phyloP scores from a whole-genome alignment of 306 rosid genomes.

The Vigna reflexopilosa region DNA sequence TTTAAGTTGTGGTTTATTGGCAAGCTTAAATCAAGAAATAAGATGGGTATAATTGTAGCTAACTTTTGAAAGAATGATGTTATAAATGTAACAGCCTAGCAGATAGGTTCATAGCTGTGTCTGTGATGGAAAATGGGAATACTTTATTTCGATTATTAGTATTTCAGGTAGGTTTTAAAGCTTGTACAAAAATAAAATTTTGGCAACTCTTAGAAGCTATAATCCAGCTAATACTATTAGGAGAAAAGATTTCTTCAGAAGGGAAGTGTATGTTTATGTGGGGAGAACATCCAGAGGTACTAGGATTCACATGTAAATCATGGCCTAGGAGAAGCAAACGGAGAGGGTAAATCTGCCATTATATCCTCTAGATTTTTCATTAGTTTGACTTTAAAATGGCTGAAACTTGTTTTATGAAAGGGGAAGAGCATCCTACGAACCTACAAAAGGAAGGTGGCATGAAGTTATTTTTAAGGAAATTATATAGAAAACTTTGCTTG shows the following conservation, averaged over 20 bases:
- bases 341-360: background rate
- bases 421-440: background rate
- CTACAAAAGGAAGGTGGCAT: background rate
- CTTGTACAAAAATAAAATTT: background rate
- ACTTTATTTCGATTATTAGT: background rate
- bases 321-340: background rate
- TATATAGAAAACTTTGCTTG: background rate
- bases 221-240: background rate
- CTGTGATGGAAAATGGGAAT: background rate
- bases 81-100: background rate
- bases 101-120: background rate
- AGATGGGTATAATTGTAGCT: background rate
- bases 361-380: background rate
- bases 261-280: conserved; percentile 2
- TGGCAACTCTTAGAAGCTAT: background rate
- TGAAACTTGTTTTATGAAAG: background rate
- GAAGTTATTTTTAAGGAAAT: background rate
- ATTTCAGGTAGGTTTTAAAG: background rate
- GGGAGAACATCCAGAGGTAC: background rate
- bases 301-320: background rate
- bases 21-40: background rate
- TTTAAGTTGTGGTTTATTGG: background rate
- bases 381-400: background rate
- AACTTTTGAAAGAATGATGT: background rate
- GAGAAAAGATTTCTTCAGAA: background rate